These are phyloP conservation scores for Erythrophleum fordii DNA, from an alignment of 306 rosid genomes.

Conservation along the genomic window DNA sequence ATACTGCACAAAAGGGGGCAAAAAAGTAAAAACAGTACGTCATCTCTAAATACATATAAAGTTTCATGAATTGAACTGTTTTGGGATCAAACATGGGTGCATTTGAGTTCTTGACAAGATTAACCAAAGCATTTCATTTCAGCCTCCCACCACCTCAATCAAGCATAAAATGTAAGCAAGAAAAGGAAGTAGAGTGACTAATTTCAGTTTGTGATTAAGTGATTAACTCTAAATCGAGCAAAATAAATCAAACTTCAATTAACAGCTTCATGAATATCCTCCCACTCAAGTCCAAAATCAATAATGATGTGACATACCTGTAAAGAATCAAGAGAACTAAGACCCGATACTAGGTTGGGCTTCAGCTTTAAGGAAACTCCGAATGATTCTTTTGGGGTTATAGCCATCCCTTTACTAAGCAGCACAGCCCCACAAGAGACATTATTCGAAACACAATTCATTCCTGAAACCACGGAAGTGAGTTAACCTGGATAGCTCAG, in stretches of 20 bases:
- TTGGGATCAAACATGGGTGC: neutral
- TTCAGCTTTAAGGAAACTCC: conserved; percentile 42
- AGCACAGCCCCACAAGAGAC: conserved; percentile 37
- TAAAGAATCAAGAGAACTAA: conserved; percentile 57
- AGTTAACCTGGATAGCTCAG: neutral
- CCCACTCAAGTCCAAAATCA: neutral
- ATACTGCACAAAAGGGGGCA: conserved; percentile 37
- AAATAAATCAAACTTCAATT: conserved; percentile 7
- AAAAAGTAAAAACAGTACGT: neutral
- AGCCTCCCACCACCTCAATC: neutral
- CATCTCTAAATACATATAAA: conserved; percentile 5
- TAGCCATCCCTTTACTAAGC: conserved; percentile 41
- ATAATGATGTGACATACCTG: conserved; percentile 50
- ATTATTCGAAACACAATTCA: conserved; percentile 32
- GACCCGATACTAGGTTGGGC: conserved; percentile 39
- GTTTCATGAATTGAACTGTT: conserved; percentile 9
- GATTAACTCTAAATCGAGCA: neutral
- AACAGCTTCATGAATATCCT: neutral
- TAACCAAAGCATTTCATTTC: conserved; percentile 5
- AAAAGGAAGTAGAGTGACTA: neutral
- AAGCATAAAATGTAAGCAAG: neutral
- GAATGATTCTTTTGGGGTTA: conserved; percentile 33
- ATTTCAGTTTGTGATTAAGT: neutral
- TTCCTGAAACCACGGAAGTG: conserved; percentile 36
- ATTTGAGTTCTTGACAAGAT: neutral